phyloP scores from a whole-genome alignment of 768 basidiomycete genomes.

The Crassisporium funariophilum region DNA sequence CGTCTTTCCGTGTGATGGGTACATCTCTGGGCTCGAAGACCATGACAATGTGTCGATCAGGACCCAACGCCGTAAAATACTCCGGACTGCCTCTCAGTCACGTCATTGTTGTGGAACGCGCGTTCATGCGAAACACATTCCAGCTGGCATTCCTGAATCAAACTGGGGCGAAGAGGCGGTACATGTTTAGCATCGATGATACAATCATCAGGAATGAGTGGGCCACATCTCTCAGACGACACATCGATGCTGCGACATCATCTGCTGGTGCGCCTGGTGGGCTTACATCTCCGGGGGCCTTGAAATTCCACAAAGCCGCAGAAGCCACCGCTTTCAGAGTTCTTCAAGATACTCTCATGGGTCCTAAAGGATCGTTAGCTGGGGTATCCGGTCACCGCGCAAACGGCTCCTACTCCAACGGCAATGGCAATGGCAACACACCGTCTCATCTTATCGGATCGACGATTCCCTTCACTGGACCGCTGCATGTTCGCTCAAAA shows the following conservation, averaged over 20 bases:
- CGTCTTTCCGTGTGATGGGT: constrained; percentile 91
- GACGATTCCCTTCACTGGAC: constrained; percentile 23
- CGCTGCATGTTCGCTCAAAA: constrained; percentile 59
- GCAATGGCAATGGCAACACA: constrained; percentile 12
- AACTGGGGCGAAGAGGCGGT: constrained; percentile 70
- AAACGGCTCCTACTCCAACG: constrained; percentile 19
- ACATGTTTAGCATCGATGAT: constrained; percentile 94
- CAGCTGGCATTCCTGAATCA: constrained; percentile 84
- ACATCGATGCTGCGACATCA: constrained; percentile 56
- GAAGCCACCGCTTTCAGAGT: constrained; percentile 80
- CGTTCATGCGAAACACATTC: constrained; percentile 97
- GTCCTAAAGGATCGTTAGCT: constrained; percentile 10
- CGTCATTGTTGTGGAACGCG: constrained; percentile 79
- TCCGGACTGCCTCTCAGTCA: constrained; percentile 79
- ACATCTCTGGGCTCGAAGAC: constrained; percentile 79
- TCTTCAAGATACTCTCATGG: constrained; percentile 81
- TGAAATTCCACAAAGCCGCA: constrained; percentile 64
- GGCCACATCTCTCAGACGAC: constrained; percentile 65
- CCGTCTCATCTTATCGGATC: constrained; percentile 12
- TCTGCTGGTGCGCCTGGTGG: constrained; percentile 29
- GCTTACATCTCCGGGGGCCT: constrained; percentile 37
- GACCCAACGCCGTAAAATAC: constrained; percentile 83
- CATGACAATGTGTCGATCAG: constrained; percentile 82
- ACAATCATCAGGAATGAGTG: constrained; percentile 74
- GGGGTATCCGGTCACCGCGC: constrained; percentile 11